Conservation (phyloP, 495 filamentous ascomycete species). For the Immersiella caudata region DNA sequence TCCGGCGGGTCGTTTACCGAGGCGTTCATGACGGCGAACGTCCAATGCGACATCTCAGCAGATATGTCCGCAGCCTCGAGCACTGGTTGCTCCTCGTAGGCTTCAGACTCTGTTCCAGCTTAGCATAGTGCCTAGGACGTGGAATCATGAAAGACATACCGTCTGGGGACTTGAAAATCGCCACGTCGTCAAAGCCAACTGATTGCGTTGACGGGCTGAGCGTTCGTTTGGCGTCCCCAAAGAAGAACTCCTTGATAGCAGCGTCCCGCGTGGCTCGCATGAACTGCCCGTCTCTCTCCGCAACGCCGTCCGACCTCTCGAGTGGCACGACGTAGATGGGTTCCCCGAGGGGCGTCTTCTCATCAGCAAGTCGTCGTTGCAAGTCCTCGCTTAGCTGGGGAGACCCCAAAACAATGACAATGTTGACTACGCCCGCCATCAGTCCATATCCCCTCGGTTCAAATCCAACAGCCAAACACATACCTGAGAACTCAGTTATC, state of each 20-base stretch:
- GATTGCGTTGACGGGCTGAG: constrained; percentile 84
- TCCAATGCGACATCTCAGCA: constrained; percentile 62
- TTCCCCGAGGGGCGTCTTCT: constrained; percentile 63
- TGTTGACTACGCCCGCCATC: constrained; percentile 58
- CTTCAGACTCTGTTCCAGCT: constrained; percentile 32
- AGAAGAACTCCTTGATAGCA: constrained; percentile 90
- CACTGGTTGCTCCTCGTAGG: constrained; percentile 44
- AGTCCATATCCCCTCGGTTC: background rate
- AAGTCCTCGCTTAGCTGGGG: constrained; percentile 80
- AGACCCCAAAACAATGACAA: constrained; percentile 82
- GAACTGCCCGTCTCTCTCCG: constrained; percentile 75
- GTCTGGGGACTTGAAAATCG: constrained; percentile 56
- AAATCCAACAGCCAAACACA: constrained; percentile 29
- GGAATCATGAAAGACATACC: constrained; percentile 15
- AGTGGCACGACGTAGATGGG: constrained; percentile 74
- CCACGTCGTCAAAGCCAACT: constrained; percentile 70
- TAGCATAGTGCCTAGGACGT: constrained; percentile 30
- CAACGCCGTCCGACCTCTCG: constrained; percentile 85
- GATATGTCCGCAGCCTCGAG: constrained; percentile 64
- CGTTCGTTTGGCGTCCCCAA: constrained; percentile 74
- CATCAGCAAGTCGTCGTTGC: constrained; percentile 67
- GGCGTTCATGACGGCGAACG: constrained; percentile 80
- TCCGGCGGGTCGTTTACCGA: constrained; percentile 65
- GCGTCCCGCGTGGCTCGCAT: constrained; percentile 70
- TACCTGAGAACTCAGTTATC: constrained; percentile 82